Evolutionary conservation across 1,284 basidiomycete species (phyloP).

Genomic region (Sporisorium scitamineum): DNA sequence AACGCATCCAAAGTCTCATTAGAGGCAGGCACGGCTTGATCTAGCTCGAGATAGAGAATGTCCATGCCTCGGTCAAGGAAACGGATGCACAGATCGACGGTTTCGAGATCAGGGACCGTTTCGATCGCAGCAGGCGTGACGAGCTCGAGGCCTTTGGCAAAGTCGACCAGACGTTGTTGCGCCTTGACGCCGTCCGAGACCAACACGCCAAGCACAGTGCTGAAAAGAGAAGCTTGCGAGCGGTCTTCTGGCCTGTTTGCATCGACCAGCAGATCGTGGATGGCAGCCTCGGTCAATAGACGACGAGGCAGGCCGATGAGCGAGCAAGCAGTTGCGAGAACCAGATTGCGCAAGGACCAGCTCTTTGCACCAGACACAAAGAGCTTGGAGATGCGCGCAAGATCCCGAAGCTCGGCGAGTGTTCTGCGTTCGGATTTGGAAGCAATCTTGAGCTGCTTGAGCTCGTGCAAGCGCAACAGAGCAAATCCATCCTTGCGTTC

Average conservation of each 20-base stretch:
- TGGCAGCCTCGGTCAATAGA: conserved; percentile 21
- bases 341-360: conserved; percentile 42
- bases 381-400: conserved; percentile 39
- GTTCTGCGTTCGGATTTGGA: conserved; percentile 26
- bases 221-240: conserved; percentile 16
- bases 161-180: conserved; percentile 32
- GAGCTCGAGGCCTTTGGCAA: conserved; percentile 40
- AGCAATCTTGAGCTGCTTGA: conserved; percentile 32
- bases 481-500: conserved; percentile 42
- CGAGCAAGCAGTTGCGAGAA: conserved; percentile 38
- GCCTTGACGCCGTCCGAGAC: conserved; percentile 30
- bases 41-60: conserved; percentile 38
- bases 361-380: conserved; percentile 26
- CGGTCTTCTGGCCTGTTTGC: conserved; percentile 6
- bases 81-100: conserved; percentile 42
- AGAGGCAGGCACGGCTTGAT: conserved; percentile 23
- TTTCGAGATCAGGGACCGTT: conserved; percentile 35
- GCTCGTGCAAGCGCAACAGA: conserved; percentile 31
- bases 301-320: conserved; percentile 39
- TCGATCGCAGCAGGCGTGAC: conserved; percentile 19
- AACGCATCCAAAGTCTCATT: conserved; percentile 21
- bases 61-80: conserved; percentile 50
- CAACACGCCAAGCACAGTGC: conserved; percentile 12
- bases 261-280: conserved; percentile 19
- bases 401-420: conserved; percentile 38